phyloP scores from a whole-genome alignment of 2,329 filamentous ascomycete genomes.

The Esteya vermicola region DNA sequence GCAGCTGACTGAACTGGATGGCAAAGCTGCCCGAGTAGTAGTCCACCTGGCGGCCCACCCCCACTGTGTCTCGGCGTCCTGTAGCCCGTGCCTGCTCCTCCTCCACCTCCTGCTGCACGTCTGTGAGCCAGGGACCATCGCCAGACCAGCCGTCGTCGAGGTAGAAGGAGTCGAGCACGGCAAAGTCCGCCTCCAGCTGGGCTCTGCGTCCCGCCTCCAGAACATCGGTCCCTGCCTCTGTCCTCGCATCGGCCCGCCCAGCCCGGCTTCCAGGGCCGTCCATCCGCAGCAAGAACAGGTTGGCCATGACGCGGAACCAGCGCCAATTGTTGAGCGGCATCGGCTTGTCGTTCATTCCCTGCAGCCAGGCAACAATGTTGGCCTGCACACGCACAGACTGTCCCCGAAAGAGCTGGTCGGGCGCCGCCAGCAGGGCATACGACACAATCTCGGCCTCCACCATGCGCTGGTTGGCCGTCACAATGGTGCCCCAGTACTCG shows the following conservation, averaged over 20 bases:
- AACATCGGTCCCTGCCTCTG: no score
- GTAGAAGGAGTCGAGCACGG: constrained; percentile 7
- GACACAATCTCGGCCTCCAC: constrained; percentile 38
- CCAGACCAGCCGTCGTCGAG: constrained; percentile 5
- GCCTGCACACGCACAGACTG: constrained; percentile 12
- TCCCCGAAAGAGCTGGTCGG: constrained; percentile 20
- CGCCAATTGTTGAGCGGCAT: constrained; percentile 9
- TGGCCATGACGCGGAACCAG: constrained; percentile 8
- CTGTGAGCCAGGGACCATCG: constrained; percentile 5
- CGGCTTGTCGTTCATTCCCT: constrained; percentile 1
- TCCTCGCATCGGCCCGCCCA: no score
- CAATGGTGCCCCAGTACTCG: constrained; percentile 32
- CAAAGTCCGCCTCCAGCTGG: constrained; percentile 1
- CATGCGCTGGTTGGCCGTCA: constrained; percentile 33
- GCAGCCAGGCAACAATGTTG: constrained; percentile 14
- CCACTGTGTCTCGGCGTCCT: background rate
- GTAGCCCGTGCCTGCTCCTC: background rate
- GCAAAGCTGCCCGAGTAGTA: constrained; percentile 14
- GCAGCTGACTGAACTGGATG: constrained; percentile 18
- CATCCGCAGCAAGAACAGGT: constrained; percentile 4
- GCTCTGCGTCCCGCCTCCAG: background rate
- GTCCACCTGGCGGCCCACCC: constrained; percentile 6
- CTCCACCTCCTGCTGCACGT: background rate
- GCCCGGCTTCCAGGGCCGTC: no score
- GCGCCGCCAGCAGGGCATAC: constrained; percentile 29